Evolutionary conservation across 768 basidiomycete species (phyloP).

Genomic region (Coprinellus micaceus): DNA sequence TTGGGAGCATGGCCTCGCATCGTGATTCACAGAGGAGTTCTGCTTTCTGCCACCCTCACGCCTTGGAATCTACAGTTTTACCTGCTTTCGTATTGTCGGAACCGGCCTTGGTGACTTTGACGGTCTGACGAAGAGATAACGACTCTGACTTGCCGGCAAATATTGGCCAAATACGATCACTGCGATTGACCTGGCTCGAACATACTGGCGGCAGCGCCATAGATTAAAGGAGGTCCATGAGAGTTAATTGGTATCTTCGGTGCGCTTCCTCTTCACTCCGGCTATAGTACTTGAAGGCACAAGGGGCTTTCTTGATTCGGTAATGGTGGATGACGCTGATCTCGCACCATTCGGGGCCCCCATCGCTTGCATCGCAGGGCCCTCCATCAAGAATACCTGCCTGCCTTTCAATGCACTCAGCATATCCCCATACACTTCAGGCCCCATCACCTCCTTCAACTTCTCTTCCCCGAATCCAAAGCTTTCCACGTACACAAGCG

Average conservation of each 20-base stretch:
- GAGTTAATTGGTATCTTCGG: not conserved
- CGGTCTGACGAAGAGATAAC: too few species aligned
- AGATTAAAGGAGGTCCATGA: too few species aligned
- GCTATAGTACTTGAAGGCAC: not conserved
- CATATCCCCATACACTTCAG: not conserved
- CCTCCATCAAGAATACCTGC: not conserved
- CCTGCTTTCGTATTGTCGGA: not conserved
- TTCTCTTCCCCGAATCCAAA: conserved; percentile 9
- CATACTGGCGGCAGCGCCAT: too few species aligned
- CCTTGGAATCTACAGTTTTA: not conserved
- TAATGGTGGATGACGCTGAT: too few species aligned
- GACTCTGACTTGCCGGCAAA: too few species aligned
- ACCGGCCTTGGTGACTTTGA: not conserved
- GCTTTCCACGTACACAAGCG: conserved; percentile 21
- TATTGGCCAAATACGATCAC: too few species aligned
- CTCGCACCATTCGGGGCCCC: too few species aligned
- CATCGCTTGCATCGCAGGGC: too few species aligned
- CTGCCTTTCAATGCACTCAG: not conserved
- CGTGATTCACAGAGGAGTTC: not conserved
- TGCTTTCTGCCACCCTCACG: not conserved
- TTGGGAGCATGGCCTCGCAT: too few species aligned
- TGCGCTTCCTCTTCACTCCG: not conserved
- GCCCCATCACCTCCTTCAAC: conserved; percentile 19
- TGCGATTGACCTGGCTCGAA: too few species aligned
- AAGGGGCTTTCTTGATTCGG: too few species aligned